Conservation (phyloP, 768 basidiomycete species). For the Mrakia hoshinonis region DNA sequence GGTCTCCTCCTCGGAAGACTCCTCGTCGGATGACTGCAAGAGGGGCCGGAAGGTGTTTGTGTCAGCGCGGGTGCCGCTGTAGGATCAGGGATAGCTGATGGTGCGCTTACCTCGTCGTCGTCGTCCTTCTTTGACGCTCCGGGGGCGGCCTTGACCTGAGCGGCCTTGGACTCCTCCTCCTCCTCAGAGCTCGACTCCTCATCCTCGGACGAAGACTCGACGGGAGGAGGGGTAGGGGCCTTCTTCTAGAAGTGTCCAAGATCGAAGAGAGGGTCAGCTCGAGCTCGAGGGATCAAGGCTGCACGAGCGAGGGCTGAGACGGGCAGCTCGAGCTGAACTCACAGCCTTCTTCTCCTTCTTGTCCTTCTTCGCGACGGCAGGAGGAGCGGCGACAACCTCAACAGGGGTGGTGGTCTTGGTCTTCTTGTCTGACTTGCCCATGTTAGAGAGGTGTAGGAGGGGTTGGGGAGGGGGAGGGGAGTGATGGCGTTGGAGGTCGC, state of each 20-base stretch:
- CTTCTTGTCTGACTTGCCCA: slow-evolving; percentile 30
- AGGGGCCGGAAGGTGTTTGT: neutral
- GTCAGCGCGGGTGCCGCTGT: neutral
- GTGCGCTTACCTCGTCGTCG: slow-evolving; percentile 17
- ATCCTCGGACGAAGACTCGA: slow-evolving; percentile 30
- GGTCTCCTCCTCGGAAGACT: slow-evolving; percentile 25
- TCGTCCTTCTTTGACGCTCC: slow-evolving; percentile 17
- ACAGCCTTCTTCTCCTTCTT: slow-evolving; percentile 33
- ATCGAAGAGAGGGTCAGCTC: neutral
- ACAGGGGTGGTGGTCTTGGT: slow-evolving; percentile 21
- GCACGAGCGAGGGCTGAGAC: slow-evolving; percentile 20
- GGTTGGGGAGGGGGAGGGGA: neutral
- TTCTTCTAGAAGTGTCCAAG: slow-evolving; percentile 27
- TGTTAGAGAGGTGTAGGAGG: neutral
- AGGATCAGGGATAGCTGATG: neutral
- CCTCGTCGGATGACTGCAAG: neutral
- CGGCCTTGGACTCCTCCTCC: slow-evolving; percentile 32
- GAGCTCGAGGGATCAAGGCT: neutral
- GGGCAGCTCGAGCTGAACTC: too few relatives aligned
- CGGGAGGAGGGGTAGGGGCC: slow-evolving; percentile 34
- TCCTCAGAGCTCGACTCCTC: slow-evolving; percentile 27
- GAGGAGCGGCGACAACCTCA: slow-evolving; percentile 23
- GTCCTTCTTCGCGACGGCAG: slow-evolving; percentile 32
- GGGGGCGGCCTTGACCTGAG: neutral
- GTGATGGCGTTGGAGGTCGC: neutral